Evolutionary conservation across 805 yeast species (phyloP).

Genomic region (Jamesozyma lodderae): DNA sequence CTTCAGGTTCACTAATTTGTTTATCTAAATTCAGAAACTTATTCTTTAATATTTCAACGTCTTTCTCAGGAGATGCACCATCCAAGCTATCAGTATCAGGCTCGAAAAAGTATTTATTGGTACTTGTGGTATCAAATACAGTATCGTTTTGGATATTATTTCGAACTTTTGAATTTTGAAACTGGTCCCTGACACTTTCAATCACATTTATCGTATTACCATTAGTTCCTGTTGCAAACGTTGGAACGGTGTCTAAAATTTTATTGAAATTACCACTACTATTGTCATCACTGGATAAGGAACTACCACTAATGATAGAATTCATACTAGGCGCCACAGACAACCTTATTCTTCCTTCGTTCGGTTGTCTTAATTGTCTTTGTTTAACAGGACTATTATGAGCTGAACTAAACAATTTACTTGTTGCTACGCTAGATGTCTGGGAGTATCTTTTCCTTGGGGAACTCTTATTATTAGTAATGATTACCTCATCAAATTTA

Average conservation of each 20-base stretch:
- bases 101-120: constrained; percentile 23
- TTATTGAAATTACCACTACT: neutral
- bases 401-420: constrained; percentile 16
- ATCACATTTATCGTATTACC: too few relatives aligned
- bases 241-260: too few relatives aligned
- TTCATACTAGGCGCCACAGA: constrained; percentile 25
- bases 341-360: constrained; percentile 9
- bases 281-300: constrained; percentile 10
- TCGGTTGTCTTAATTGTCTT: neutral
- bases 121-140: constrained; percentile 2
- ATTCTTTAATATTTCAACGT: constrained; percentile 25
- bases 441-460: constrained; percentile 6
- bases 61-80: constrained; percentile 27
- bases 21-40: constrained; percentile 18
- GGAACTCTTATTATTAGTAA: too few relatives aligned
- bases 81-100: constrained; percentile 24
- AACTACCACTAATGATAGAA: constrained; percentile 20
- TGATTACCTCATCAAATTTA: too few relatives aligned
- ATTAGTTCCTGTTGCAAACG: too few relatives aligned
- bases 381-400: constrained; percentile 14
- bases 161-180: constrained; percentile 2
- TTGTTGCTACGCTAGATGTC: constrained; percentile 20
- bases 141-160: neutral
- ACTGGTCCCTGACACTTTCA: constrained; percentile 10
- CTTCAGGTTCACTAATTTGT: neutral